Base-by-base conservation (phyloP, 2,329 filamentous ascomycete species). In the Myriosclerotinia curreyana region DNA sequence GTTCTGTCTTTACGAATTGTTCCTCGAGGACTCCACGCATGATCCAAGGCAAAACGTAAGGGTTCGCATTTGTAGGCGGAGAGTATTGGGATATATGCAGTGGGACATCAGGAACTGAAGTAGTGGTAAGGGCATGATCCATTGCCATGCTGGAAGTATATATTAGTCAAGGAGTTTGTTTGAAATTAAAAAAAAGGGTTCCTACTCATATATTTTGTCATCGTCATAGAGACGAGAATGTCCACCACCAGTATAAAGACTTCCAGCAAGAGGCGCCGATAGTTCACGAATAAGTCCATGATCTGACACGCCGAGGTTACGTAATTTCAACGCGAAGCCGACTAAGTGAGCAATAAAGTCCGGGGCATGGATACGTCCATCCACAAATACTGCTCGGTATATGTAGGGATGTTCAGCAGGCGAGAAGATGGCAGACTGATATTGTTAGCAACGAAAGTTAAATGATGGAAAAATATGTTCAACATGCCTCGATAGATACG, bases 221-320 rank as follows among this genome's bases (percentile, higher is more conserved):
- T 99, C 95, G 71, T 96, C 93, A 75, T 99, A 98, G 5, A 99
- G 84, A 51, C 93, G 85, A 7, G 92, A 96, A 77, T 99, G 95
- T 1, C 95, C 95, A 73, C 96, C 94, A 52, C 95, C 95, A 11
- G 87, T 87, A 73, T 97, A 97, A 0, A 99, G 81, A 64, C 90
- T 96, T 34, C 95, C 95, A 0, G 95, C 95, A 2, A 99, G 82
- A 2, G 95, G 92, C 1, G 88, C 83, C 2, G 91, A 96, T 14
- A 99, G 82, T 76, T 99, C 95, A 55, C 92, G 88, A 68, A 99
- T 89, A 8, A 99, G 84, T 6, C 94, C 94, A 75, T 99, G 95
- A 74, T 99, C 95, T 2, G 91, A 89, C 31, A 98, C 84, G 42
- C 95, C 95, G 1, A 97, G 84, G 74, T 99, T 99, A 62, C 95